Percentiles rank a stretch among this genome's conserved stretches.
These are phyloP conservation scores for Trapa incisa DNA, from an alignment of 345 rosid genomes.

Conservation along the genomic window DNA sequence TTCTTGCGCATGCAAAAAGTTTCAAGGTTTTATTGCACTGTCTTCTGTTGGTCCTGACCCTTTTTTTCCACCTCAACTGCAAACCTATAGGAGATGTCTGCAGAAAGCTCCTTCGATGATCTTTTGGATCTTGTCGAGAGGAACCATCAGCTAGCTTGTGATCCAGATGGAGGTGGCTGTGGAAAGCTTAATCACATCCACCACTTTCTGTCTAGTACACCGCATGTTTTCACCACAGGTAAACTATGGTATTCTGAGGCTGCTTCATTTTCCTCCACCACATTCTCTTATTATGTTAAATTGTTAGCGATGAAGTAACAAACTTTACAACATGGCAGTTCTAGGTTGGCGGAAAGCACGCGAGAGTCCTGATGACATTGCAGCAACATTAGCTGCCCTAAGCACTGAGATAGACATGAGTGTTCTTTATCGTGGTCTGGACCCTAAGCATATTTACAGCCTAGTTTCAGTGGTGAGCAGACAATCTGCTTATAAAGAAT, in stretches of 20 bases:
- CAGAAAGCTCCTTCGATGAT: conserved; percentile 67
- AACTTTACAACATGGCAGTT: conserved; percentile 37
- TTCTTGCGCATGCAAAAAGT: background rate
- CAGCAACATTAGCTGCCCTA: conserved; percentile 69
- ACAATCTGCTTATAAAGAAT: background rate
- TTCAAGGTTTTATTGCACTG: background rate
- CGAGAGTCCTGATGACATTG: conserved; percentile 70
- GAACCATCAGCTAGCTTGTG: conserved; percentile 91
- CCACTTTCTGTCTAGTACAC: conserved; percentile 61
- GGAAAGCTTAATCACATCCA: conserved; percentile 70
- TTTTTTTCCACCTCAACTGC: background rate
- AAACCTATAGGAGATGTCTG: conserved; percentile 41
- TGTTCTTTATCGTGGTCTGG: conserved; percentile 66
- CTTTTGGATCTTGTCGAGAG: conserved; percentile 70
- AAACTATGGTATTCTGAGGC: conserved; percentile 3
- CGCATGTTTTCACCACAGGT: conserved; percentile 86
- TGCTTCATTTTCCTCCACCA: conserved; percentile 2
- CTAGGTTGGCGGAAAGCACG: conserved; percentile 95
- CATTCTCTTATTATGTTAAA: background rate
- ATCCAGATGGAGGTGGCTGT: conserved; percentile 73
- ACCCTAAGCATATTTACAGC: conserved; percentile 44
- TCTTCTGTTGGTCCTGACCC: background rate
- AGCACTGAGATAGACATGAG: conserved; percentile 76
- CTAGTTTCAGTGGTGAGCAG: conserved; percentile 80
- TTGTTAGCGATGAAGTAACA: background rate